Evolutionary conservation across 371 early-diverging fungal genomes (phyloP).

Genomic region (Umbelopsis sp.): DNA sequence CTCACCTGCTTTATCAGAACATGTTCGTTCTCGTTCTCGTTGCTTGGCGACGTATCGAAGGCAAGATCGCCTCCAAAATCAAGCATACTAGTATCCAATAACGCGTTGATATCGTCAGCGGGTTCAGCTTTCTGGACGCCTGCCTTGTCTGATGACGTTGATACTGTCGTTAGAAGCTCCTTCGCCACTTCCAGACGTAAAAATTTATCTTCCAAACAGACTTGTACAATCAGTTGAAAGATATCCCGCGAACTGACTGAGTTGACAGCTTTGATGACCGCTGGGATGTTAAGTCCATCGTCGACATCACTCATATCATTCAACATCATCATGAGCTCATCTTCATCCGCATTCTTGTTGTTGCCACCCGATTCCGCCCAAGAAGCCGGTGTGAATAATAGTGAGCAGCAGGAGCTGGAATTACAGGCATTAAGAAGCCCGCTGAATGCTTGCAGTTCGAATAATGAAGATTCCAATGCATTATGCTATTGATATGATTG

Average conservation of each 20-base stretch:
- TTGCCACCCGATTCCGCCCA: slow-evolving; percentile 26
- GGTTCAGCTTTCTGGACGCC: not conserved
- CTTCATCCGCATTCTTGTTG: slow-evolving; percentile 37
- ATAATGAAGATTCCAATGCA: slow-evolving; percentile 43
- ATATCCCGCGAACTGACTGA: slow-evolving; percentile 36
- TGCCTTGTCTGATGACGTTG: not conserved
- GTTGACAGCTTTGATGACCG: slow-evolving; percentile 36
- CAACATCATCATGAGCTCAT: slow-evolving; percentile 48
- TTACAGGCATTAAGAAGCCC: slow-evolving; percentile 53
- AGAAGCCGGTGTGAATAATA: slow-evolving; percentile 35
- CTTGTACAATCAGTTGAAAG: slow-evolving; percentile 40
- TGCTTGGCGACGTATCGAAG: not conserved
- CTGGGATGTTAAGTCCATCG: slow-evolving; percentile 33
- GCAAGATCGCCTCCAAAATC: slow-evolving; percentile 25
- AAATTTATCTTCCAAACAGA: slow-evolving; percentile 39
- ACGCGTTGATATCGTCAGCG: slow-evolving; percentile 18
- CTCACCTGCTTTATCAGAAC: slow-evolving; percentile 17
- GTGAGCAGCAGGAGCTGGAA: slow-evolving; percentile 35
- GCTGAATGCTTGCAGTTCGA: slow-evolving; percentile 44
- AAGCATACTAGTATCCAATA: slow-evolving; percentile 26
- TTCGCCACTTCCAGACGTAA: slow-evolving; percentile 32
- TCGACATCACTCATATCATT: slow-evolving; percentile 35
- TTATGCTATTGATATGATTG: slow-evolving; percentile 26
- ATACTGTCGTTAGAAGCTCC: slow-evolving; percentile 16
- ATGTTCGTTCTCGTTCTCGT: not conserved